Evolutionary conservation across 2,329 filamentous ascomycete species (phyloP), one percentile per base, ranked within the genome.

Genomic region (Penicillium sp.): DNA sequence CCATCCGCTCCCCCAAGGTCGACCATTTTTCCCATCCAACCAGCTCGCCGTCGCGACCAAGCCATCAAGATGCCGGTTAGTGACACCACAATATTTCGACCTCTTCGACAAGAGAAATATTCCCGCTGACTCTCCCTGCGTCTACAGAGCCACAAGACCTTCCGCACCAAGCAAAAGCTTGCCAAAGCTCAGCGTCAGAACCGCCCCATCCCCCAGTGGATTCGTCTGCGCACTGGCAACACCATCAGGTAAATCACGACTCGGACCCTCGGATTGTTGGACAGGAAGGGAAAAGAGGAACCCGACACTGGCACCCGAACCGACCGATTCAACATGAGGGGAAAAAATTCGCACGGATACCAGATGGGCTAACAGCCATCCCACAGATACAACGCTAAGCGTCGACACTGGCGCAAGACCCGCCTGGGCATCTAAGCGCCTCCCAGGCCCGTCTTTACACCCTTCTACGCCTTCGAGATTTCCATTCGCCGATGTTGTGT

Each of bases 131-230:
- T 34, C 40, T 40, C 42, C 13, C 38, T 48, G 50, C 42, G 44
- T 47, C 54, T 50, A 72, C 75, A 97, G 91, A 91, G 86, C 86
- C 89, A 98, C 82, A 98, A 98, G 86, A 88, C 90, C 74, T 98
- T 98, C 89, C 87, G 90, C 76, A 96, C 90, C 79, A 98, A 98
- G 90, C 87, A 94, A 79, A 98, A 98, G 93, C 89, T 98, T 81
- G 93, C 93, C 74, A 96, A 91, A 84, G 93, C 93, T 74, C 91
- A 97, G 84, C 97, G 95, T 85, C 91, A 97, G 83, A 98, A 98
- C 86, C 87, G 93, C 75, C 93, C 93, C 68, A 96, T 98, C 75
- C 93, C 93, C 63, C 93, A 98, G 83, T 98, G 93, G 93, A 97
- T 98, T 75, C 87, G 93, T 74, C 85, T 98, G 72, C 86, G 91